Percentiles rank a stretch among this genome's conserved stretches.
Conservation (phyloP, 2,329 filamentous ascomycete species). For the Cordyceps fumosorosea region DNA sequence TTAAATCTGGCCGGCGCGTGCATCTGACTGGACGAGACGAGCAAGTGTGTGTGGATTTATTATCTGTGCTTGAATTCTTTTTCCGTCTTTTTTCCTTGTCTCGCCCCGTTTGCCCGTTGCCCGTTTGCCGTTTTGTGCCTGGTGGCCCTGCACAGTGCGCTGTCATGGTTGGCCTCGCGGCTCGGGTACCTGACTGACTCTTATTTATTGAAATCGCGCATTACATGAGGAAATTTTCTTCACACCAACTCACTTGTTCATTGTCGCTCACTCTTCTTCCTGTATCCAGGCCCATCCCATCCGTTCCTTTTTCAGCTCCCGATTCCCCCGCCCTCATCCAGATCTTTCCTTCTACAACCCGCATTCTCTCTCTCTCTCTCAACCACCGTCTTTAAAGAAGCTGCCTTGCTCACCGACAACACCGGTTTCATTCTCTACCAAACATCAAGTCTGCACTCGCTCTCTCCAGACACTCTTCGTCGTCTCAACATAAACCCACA, state of each 20-base stretch:
- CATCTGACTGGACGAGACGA: not conserved
- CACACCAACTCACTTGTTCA: not conserved
- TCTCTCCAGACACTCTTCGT: not conserved
- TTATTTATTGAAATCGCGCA: not conserved
- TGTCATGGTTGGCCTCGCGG: not conserved
- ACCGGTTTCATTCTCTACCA: not conserved
- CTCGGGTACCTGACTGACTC: not conserved
- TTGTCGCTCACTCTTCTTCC: not conserved
- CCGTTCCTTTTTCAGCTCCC: not conserved
- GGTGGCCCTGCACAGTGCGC: not conserved
- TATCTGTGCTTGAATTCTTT: too few species aligned
- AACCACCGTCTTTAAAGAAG: not conserved
- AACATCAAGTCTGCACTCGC: not conserved
- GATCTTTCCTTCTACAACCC: not conserved
- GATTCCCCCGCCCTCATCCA: not conserved
- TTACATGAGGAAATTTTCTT: not conserved
- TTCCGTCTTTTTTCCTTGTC: too few species aligned
- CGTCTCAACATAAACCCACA: not conserved
- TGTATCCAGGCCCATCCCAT: not conserved
- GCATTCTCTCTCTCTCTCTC: not conserved
- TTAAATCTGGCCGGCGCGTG: not conserved
- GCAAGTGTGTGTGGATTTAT: too few species aligned
- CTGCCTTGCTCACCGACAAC: too few species aligned
- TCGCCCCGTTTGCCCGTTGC: not conserved
- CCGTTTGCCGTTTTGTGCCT: not conserved